A percentile compares a stretch with the other conserved stretches of the same genome.
Evolutionary conservation across 192 early-diverging fungal genomes (phyloP).

Genomic region (Borealophlyctis nickersoniae): DNA sequence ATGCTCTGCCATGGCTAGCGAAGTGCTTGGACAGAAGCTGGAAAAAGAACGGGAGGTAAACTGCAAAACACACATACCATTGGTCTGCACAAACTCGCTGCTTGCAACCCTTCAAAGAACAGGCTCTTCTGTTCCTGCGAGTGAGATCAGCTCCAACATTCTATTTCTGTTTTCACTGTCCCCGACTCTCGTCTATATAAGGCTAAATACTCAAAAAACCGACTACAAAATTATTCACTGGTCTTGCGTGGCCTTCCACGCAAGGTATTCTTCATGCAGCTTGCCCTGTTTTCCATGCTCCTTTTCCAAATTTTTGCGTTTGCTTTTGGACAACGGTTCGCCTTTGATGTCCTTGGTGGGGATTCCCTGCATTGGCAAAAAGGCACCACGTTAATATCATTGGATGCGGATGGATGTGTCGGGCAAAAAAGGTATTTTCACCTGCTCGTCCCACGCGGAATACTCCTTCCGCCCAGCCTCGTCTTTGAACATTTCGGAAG

Average conservation of each 20-base stretch:
- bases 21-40: constrained; percentile 78
- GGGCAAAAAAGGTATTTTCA: constrained; percentile 7
- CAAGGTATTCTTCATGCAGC: constrained; percentile 81
- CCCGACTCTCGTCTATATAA: not conserved
- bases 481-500: constrained; percentile 77
- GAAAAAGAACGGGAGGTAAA: no score
- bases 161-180: no score
- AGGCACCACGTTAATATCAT: no score
- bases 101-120: no score
- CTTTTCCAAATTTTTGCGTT: constrained; percentile 85
- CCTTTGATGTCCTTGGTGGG: constrained; percentile 83
- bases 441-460: constrained; percentile 69
- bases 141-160: no score
- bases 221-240: not conserved
- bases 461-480: constrained; percentile 57
- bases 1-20: constrained; percentile 97
- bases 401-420: not conserved
- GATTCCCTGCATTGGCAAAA: constrained; percentile 52
- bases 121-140: no score
- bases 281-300: constrained; percentile 82
- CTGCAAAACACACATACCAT: no score
- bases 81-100: no score
- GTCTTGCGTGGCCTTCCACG: constrained; percentile 6
- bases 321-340: constrained; percentile 77
- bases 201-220: not conserved